phyloP scores from a whole-genome alignment of 331 rosid species.

The Rosa hybrid region DNA sequence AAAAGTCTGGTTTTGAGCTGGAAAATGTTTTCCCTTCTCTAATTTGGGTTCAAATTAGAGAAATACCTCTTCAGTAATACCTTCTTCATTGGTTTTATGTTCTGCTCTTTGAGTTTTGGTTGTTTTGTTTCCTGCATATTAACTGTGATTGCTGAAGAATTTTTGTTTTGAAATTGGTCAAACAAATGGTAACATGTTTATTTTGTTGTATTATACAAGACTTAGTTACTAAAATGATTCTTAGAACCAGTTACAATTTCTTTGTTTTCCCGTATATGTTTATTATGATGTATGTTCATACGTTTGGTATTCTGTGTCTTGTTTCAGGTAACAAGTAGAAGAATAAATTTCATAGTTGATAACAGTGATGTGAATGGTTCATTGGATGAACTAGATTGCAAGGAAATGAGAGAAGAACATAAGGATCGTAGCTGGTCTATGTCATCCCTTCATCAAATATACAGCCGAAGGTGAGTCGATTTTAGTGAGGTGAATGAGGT shows the following conservation, averaged over 20 bases:
- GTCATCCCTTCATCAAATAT: slow-evolving; percentile 90
- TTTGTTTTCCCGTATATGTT: background rate
- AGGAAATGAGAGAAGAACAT: slow-evolving; percentile 47
- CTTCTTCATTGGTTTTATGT: background rate
- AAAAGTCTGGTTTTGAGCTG: background rate
- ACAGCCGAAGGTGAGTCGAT: slow-evolving; percentile 79
- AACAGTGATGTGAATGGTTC: slow-evolving; percentile 45
- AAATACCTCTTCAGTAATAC: background rate
- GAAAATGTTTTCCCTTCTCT: background rate
- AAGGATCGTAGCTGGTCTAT: slow-evolving; percentile 90
- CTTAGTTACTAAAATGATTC: background rate
- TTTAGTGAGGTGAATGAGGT: slow-evolving; percentile 17
- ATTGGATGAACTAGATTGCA: slow-evolving; percentile 44
- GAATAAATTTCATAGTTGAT: slow-evolving; percentile 91
- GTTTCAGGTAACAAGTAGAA: slow-evolving; percentile 82
- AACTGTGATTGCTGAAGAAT: background rate
- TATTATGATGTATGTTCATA: slow-evolving; percentile 24
- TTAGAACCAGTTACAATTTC: background rate
- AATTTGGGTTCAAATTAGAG: slow-evolving; percentile 8
- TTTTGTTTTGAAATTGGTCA: background rate
- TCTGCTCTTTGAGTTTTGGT: background rate
- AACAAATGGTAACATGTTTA: background rate
- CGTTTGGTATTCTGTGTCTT: slow-evolving; percentile 29
- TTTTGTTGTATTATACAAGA: background rate
- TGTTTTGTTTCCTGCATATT: background rate